Percentiles rank a stretch among this genome's conserved stretches.
Conservation (phyloP, 2,329 filamentous ascomycete species). For the Sporothrix dimorphospora region DNA sequence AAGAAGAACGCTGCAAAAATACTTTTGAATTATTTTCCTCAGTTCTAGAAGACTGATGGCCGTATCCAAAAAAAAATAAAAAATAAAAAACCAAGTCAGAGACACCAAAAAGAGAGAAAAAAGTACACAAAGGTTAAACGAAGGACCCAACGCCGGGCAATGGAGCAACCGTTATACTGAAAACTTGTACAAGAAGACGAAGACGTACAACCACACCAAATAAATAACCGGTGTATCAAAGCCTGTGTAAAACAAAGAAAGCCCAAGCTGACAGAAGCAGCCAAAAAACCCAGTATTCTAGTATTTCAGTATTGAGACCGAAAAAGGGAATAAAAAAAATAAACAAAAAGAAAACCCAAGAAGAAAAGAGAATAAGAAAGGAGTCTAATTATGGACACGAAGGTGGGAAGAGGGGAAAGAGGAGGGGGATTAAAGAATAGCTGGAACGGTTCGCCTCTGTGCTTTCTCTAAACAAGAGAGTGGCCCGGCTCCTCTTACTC, state of each 20-base stretch:
- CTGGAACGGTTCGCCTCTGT: background rate
- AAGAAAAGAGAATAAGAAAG: background rate
- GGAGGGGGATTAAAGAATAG: too few relatives aligned
- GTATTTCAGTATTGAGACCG: background rate
- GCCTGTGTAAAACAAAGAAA: background rate
- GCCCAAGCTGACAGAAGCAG: background rate
- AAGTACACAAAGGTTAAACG: background rate
- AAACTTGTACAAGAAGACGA: background rate
- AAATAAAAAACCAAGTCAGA: background rate
- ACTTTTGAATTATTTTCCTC: background rate
- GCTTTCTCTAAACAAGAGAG: background rate
- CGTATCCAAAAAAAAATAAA: background rate
- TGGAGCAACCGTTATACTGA: conserved; percentile 12
- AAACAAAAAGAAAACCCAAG: background rate
- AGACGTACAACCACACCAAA: background rate
- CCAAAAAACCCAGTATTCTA: background rate
- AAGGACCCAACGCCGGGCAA: conserved; percentile 17
- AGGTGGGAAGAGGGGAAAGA: background rate
- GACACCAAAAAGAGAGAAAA: background rate
- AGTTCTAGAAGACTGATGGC: background rate
- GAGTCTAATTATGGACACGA: background rate
- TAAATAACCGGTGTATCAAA: background rate
- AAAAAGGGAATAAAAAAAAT: background rate
- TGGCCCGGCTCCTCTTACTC: conserved; percentile 14
- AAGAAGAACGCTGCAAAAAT: background rate